Percentiles rank a stretch among this genome's conserved stretches.
Conservation (phyloP, 2,329 filamentous ascomycete genomes). For the Sarocladium brachiariae region DNA sequence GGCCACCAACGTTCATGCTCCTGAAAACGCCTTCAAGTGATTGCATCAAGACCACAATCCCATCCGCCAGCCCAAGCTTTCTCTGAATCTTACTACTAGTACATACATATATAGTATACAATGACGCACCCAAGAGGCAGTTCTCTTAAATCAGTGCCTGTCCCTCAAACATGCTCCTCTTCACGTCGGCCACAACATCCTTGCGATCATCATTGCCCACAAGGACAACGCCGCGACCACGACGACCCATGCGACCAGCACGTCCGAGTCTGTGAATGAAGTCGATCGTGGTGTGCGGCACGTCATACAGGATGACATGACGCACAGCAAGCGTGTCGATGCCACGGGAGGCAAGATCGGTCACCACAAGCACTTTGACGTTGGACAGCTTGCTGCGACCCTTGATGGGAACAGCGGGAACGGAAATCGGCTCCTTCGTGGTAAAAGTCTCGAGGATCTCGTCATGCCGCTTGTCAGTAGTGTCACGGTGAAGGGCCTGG, state of each 20-base stretch:
- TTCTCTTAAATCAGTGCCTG: constrained; percentile 60
- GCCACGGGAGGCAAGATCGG: constrained; percentile 83
- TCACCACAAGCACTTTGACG: constrained; percentile 88
- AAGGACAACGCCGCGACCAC: constrained; percentile 83
- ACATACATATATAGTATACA: too few relatives aligned
- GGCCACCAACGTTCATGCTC: neutral
- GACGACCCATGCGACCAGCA: constrained; percentile 84
- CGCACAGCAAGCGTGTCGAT: constrained; percentile 90
- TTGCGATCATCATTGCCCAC: constrained; percentile 84
- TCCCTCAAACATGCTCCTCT: constrained; percentile 80
- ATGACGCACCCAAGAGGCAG: neutral
- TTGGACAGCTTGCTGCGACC: constrained; percentile 52
- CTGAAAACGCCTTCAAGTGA: neutral
- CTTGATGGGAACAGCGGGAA: constrained; percentile 19
- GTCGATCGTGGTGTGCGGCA: constrained; percentile 96
- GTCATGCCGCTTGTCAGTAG: constrained; percentile 66
- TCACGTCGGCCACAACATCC: constrained; percentile 86
- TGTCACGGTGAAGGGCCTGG: constrained; percentile 77
- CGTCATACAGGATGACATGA: constrained; percentile 90
- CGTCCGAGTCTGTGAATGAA: constrained; percentile 94
- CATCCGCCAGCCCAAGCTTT: neutral
- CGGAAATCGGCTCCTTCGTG: constrained; percentile 32
- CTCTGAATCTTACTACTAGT: neutral
- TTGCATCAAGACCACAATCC: neutral
- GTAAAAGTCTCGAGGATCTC: constrained; percentile 76